Evolutionary conservation across 202 grass and related monocot species (phyloP).

Genomic region (Bolboschoenoplectus hybrid): DNA sequence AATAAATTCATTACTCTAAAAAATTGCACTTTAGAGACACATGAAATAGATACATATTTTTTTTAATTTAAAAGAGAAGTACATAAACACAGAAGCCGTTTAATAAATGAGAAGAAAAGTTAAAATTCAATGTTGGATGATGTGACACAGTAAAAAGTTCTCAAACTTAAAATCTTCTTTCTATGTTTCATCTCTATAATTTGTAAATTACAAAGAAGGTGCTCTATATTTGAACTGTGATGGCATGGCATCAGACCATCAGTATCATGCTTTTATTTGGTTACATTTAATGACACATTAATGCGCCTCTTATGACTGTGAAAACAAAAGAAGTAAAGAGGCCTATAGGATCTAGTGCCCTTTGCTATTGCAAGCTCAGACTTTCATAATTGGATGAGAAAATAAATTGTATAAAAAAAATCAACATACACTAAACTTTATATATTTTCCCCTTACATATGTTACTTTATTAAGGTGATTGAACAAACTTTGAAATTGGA

Average conservation of each 20-base stretch:
- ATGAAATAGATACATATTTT: not conserved
- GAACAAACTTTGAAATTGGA: not conserved
- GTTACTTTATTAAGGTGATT: not conserved
- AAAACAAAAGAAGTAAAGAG: slow-evolving; percentile 62
- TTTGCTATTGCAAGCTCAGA: slow-evolving; percentile 44
- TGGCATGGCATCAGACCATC: slow-evolving; percentile 1
- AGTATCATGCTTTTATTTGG: slow-evolving; percentile 33
- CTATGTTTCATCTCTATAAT: not conserved
- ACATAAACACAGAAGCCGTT: not conserved
- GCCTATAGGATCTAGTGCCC: slow-evolving; percentile 73
- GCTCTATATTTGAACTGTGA: slow-evolving; percentile 5
- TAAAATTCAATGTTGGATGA: not conserved
- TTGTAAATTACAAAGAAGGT: not conserved
- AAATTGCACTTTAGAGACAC: not conserved
- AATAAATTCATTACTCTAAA: not conserved
- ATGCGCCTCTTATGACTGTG: slow-evolving; percentile 41
- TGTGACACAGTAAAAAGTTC: not conserved
- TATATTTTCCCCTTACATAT: not conserved
- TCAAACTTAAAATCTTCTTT: not conserved
- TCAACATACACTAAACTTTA: not conserved
- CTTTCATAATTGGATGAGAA: slow-evolving; percentile 24
- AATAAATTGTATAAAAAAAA: not conserved
- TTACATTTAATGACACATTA: slow-evolving; percentile 42
- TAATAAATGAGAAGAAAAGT: not conserved
- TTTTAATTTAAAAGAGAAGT: not conserved